Conservation (phyloP, 345 rosid genomes). For the Eucalyptus marginata region DNA sequence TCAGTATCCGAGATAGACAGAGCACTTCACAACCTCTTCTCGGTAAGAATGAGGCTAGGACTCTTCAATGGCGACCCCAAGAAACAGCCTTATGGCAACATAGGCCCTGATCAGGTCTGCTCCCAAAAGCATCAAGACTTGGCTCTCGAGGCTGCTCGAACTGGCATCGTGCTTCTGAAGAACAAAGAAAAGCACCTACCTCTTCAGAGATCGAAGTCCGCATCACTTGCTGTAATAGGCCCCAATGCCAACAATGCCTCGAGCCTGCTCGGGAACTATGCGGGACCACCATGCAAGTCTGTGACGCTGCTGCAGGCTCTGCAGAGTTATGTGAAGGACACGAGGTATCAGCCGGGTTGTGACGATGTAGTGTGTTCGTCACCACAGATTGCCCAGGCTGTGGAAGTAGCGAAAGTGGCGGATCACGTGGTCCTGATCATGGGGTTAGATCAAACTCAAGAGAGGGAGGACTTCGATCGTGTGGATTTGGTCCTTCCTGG, state of each 20-base stretch:
- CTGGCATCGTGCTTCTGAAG: constrained; percentile 85
- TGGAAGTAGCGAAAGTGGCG: constrained; percentile 34
- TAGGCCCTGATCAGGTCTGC: constrained; percentile 55
- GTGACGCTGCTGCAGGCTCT: constrained; percentile 51
- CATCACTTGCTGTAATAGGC: constrained; percentile 70
- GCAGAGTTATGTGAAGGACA: constrained; percentile 32
- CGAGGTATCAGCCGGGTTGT: constrained; percentile 50
- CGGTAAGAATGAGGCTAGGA: constrained; percentile 80
- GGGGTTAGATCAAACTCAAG: constrained; percentile 84
- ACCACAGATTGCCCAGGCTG: constrained; percentile 40
- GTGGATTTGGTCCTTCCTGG: constrained; percentile 57
- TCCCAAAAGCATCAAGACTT: constrained; percentile 55
- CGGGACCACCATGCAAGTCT: constrained; percentile 59
- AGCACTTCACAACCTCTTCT: constrained; percentile 73
- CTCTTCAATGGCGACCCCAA: constrained; percentile 69
- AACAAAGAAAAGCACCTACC: constrained; percentile 55
- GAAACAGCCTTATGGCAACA: constrained; percentile 42
- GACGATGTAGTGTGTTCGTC: constrained; percentile 49
- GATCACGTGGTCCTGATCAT: constrained; percentile 67
- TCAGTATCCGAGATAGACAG: constrained; percentile 43
- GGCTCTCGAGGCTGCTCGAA: constrained; percentile 77
- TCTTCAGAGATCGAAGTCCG: constrained; percentile 21
- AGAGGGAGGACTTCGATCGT: constrained; percentile 68
- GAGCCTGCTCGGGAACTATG: constrained; percentile 73
- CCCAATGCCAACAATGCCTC: constrained; percentile 53